Evolutionary conservation across 306 rosid genomes (phyloP).

Genomic region (Dalbergia cultrata): DNA sequence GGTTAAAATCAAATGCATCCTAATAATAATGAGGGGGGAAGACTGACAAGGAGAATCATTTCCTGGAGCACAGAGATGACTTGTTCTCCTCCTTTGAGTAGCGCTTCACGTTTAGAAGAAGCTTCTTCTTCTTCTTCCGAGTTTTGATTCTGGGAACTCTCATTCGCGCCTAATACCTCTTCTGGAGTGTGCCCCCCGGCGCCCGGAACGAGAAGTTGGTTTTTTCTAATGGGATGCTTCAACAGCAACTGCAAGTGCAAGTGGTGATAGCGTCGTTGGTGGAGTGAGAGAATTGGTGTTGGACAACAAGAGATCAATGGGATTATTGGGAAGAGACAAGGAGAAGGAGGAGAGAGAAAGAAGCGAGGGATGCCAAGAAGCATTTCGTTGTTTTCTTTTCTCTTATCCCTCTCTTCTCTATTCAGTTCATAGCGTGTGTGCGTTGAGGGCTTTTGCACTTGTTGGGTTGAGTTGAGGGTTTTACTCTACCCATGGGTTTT

Average conservation of each 20-base stretch:
- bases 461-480: neutral
- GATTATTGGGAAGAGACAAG: constrained; percentile 6
- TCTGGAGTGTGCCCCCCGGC: constrained; percentile 65
- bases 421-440: neutral
- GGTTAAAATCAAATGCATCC: too few relatives aligned
- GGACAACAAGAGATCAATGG: constrained; percentile 2
- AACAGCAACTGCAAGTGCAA: neutral
- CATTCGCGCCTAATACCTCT: constrained; percentile 46
- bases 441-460: neutral
- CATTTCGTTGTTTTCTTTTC: constrained; percentile 35
- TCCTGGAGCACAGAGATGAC: constrained; percentile 89
- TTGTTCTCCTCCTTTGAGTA: constrained; percentile 91
- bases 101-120: constrained; percentile 66
- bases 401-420: too few relatives aligned
- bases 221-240: constrained; percentile 37
- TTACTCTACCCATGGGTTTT: neutral
- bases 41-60: constrained; percentile 74
- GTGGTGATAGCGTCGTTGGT: constrained; percentile 3
- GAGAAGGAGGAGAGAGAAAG: constrained; percentile 1
- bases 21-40: neutral
- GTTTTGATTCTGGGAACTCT: constrained; percentile 26
- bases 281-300: neutral
- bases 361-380: constrained; percentile 23
- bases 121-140: constrained; percentile 11
- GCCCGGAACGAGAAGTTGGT: constrained; percentile 26